Base-by-base conservation (phyloP, 768 basidiomycete species). In the Tylopilus felleus region DNA sequence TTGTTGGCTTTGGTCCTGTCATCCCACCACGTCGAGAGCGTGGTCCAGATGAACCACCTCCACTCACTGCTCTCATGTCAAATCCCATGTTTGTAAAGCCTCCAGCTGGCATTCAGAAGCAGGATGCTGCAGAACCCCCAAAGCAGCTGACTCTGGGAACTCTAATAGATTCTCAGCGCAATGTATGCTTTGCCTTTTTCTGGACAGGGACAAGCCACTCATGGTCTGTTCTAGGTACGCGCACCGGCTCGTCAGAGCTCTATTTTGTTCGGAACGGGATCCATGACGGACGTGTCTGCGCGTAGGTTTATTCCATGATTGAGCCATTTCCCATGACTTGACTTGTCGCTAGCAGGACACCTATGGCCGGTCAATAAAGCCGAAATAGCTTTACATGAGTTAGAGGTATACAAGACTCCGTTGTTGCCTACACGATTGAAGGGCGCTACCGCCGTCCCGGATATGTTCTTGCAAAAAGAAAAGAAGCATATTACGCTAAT, bases 321-420 rank as follows among this genome's bases (percentile, higher is more conserved):
- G 47, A 29, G 36, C 28, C 57, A 47, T 46, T 54, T 39, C 52
- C 47, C 47, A 31, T 42, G 49, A 57, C 43, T 57, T 65, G 53
- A 65, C 57, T 58, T 40, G 27, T 41, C 17, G 49, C 25, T 19
- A 63, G 61, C 71, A 56, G 65, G 64, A 31, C 52, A 63, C 38
- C 49, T 58, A n/a, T 69, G 65, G 58, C 73, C 74, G 16, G 66
- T 73, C 59, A 81, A 76, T 41, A 75, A 82, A 17, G 83, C 86
- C 19, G 85, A 89, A 70, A 77, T 78, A 53, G 84, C 84, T 16
- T 74, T 91, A 6, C 83, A 85, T 40, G 84, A 87, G 60, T 73
- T 89, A 42, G 88, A 90, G 58, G 77, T 86, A 28, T 91, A 90
- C 74, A 86, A 85, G 71, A 91, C 86, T 1, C 89, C 89, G 7